Evolutionary conservation across 208 protist species (phyloP).

Genomic region (Crithidia bombi): DNA sequence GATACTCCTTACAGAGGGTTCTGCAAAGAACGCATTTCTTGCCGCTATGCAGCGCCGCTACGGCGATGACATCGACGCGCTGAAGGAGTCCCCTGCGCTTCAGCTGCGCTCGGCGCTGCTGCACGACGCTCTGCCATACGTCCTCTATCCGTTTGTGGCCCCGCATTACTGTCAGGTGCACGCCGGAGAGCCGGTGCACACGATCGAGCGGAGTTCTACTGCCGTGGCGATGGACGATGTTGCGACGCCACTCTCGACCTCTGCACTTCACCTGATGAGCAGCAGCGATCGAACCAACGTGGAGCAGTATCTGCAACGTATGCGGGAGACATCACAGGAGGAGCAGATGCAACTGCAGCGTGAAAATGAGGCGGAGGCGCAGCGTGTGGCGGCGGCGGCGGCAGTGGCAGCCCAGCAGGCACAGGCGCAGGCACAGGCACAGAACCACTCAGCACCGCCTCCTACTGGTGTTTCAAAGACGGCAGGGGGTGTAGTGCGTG

Average conservation of each 20-base stretch:
- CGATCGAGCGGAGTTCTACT: not conserved
- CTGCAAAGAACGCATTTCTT: constrained; percentile 35
- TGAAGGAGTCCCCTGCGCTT: not conserved
- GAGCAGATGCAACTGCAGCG: constrained; percentile 19
- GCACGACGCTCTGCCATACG: constrained; percentile 6
- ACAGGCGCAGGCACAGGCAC: constrained; percentile 4
- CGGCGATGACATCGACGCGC: not conserved
- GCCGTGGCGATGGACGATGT: too few relatives aligned
- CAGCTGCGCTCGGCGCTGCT: constrained; percentile 11
- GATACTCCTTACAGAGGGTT: not conserved
- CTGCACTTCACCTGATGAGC: constrained; percentile 1
- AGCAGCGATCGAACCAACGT: constrained; percentile 11
- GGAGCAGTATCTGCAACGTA: constrained; percentile 17
- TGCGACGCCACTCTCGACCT: not conserved
- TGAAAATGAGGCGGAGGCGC: constrained; percentile 6
- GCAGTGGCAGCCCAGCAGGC: constrained; percentile 6
- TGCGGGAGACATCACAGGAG: constrained; percentile 5
- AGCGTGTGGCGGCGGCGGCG: constrained; percentile 5
- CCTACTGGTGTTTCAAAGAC: not conserved
- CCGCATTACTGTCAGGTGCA: constrained; percentile 8
- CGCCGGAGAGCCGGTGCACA: not conserved
- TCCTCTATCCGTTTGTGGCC: constrained; percentile 11
- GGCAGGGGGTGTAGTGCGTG: not conserved
- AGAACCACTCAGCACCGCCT: not conserved
- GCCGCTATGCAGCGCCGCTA: constrained; percentile 17